phyloP scores from a whole-genome alignment of 177 flowering plant genomes.

The Vitis hybrid region DNA sequence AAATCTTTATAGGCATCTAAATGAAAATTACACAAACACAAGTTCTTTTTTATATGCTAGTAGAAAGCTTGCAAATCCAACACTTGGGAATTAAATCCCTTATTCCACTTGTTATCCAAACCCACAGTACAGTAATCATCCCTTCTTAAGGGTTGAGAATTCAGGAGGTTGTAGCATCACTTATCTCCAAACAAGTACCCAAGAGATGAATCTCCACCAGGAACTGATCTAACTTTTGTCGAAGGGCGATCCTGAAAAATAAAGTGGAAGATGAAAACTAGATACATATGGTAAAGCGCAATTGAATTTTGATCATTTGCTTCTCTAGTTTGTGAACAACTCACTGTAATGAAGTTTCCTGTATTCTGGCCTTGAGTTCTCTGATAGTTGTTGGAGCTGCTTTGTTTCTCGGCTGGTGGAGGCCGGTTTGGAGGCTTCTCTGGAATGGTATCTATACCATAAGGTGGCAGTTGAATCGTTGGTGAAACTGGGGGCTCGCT shows the following conservation, averaged over 20 bases:
- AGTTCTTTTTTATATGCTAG: neutral
- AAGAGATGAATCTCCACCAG: conserved; percentile 71
- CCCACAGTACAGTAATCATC: neutral
- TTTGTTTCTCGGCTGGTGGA: conserved; percentile 24
- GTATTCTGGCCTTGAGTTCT: conserved; percentile 49
- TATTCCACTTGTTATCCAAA: neutral
- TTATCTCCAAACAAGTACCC: conserved; percentile 77
- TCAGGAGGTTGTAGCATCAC: conserved; percentile 19
- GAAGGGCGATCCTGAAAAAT: conserved; percentile 65
- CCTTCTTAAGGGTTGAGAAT: neutral
- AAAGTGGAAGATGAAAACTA: neutral
- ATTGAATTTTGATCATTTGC: neutral
- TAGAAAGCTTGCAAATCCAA: neutral
- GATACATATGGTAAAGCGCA: neutral
- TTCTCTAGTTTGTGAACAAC: conserved; percentile 5
- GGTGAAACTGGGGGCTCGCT: conserved; percentile 23
- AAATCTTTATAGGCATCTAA: neutral
- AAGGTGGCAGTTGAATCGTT: conserved; percentile 34
- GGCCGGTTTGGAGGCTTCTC: conserved; percentile 17
- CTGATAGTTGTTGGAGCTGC: conserved; percentile 37
- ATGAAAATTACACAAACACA: neutral
- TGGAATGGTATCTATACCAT: conserved; percentile 34
- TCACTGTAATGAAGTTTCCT: conserved; percentile 59
- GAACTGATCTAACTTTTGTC: conserved; percentile 63
- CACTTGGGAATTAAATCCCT: conserved; percentile 4